Evolutionary conservation across 441 rosid species (phyloP).

Genomic region (Geranium incanum): DNA sequence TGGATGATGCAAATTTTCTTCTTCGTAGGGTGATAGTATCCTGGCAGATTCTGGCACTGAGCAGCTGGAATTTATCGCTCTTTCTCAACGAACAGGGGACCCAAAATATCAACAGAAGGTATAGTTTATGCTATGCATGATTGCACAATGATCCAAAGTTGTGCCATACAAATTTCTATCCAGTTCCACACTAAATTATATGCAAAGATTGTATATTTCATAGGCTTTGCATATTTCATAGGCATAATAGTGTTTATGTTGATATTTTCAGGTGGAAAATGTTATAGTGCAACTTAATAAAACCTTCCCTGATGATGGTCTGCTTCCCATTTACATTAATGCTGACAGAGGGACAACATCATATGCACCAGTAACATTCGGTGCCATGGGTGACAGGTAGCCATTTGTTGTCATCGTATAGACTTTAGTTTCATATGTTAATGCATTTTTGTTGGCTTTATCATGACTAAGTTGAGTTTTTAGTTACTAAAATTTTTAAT

Average conservation of each 20-base stretch:
- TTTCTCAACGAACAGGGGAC: slow-evolving; percentile 68
- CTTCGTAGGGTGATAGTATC: slow-evolving; percentile 70
- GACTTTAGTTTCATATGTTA: background rate
- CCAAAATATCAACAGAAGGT: slow-evolving; percentile 95
- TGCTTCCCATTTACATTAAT: slow-evolving; percentile 82
- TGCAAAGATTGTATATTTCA: no score
- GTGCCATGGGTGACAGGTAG: slow-evolving; percentile 97
- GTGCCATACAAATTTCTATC: background rate
- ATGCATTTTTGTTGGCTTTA: background rate
- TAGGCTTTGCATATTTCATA: no score
- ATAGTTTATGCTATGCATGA: slow-evolving; percentile 12
- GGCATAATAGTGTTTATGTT: background rate
- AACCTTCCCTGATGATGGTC: slow-evolving; percentile 78
- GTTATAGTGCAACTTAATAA: slow-evolving; percentile 57
- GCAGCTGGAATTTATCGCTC: slow-evolving; percentile 95
- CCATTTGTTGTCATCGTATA: no score
- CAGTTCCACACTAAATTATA: background rate
- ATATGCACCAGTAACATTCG: slow-evolving; percentile 72
- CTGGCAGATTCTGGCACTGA: slow-evolving; percentile 99
- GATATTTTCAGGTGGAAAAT: slow-evolving; percentile 64
- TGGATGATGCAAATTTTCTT: slow-evolving; percentile 14
- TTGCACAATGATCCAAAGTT: background rate
- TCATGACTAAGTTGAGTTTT: background rate
- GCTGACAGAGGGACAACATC: slow-evolving; percentile 57
- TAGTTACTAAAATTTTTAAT: background rate